Evolutionary conservation across 306 rosid species (phyloP), one percentile per base, ranked within the genome.

Genomic region (Mimosa pudica): DNA sequence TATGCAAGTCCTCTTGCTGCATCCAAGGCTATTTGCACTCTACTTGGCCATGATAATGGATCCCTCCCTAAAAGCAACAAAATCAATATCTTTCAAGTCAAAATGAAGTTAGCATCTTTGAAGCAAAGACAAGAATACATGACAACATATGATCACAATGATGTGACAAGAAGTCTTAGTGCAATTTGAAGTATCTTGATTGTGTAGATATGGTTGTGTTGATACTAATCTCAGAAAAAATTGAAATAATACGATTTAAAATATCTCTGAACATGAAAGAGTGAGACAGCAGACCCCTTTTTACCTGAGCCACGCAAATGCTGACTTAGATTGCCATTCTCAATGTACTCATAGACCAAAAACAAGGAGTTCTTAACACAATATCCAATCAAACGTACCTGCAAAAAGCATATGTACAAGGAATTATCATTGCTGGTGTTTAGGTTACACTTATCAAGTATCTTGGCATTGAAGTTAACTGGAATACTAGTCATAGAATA

Each of bases 21-120:
- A 82, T 92, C 97, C 52, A 90, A 77, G 12, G 94, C 97, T 76
- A 92, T 92, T 83, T 90, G 94, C 54, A 92, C 88, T 86, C 94
- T 89, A 45, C 81, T 76, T 61, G 87, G 68, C 97, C 97, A 92
- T 52, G 93, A 63, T 82, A 92, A 85, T 4, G 90, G 87, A n/a
- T 86, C 93, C 87, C 80, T 75, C 71, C 79, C 97, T 91, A 70
- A 17, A 52, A 45, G 2, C 5, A 79, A 74, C 42, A 57, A 62
- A 36, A 63, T 67, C 73, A 51, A 77, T 64, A 32, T 70, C 55
- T 78, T 38, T 79, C 49, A 78, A 71, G 48, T 62, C 42, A 62
- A 62, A 62, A 62, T 62, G 42, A 33, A 32, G 17, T 17, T 32
- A 62, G 17, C 68, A 32, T 62, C 32, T 62, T 62, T 30, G 6